Evolutionary conservation across 352 stramenopile species (phyloP), one percentile per base, ranked within the genome.

Genomic region (Aphanomyces cochlioides): DNA sequence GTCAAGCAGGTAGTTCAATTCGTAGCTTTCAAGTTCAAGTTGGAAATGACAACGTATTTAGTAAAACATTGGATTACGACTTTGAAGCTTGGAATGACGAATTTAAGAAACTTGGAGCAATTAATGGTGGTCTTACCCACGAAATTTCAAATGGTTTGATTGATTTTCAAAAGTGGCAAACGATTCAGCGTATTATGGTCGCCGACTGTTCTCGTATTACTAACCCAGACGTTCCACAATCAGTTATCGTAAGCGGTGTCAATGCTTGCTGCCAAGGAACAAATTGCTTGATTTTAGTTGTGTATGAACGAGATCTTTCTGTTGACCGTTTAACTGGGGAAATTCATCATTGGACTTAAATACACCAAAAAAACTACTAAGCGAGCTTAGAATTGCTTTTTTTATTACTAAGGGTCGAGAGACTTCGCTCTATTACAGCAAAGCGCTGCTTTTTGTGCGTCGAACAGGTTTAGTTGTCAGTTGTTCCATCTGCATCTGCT

Each of bases 21-120:
- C 63, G 56, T 17, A 72, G 64, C n/a, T 72, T 72, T 34, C 71
- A 75, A 65, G 69, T 78, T 5, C 57, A 72, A 28, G 19, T 78
- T 3, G 73, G 73, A 53, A 78, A 78, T 56, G 13, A 68, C 5
- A 78, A 75, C 66, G 73, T 78, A 12, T 78, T 78, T 57, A 15
- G 47, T 28, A 74, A 78, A 34, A 59, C 67, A 28, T 57, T 71
- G 4, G 67, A 72, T 47, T 78, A 74, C 19, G 70, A 76, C 19
- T 78, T 58, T 36, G 58, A 73, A 56, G 5, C 48, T 0, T 78
- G 72, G 39, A 19, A 10, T 10, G 60, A 76, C 59, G 70, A 76
- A 47, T 69, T 74, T 2, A 45, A 50, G 4, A 78, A 78, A 41
- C 10, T 78, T 15, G 34, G 19, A 41, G 53, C 70, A 6, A 65